Evolutionary conservation across 1,284 basidiomycete species (phyloP).

Genomic region (Austropuccinia psidii): DNA sequence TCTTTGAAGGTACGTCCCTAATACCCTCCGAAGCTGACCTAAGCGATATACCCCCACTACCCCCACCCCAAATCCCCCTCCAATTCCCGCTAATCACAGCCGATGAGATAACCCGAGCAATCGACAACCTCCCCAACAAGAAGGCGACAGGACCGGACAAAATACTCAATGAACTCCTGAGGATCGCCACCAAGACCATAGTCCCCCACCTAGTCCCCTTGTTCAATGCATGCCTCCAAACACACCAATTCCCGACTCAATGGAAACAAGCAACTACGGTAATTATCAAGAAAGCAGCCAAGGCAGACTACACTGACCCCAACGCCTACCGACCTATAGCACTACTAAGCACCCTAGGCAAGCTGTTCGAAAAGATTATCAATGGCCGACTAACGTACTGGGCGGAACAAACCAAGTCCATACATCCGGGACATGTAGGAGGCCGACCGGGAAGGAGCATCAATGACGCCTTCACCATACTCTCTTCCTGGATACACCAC

Average conservation of each 20-base stretch:
- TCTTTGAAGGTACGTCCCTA: slow-evolving; percentile 11
- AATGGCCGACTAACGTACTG: not conserved
- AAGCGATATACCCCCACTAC: not conserved
- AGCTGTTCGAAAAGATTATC: slow-evolving; percentile 18
- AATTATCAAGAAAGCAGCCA: slow-evolving; percentile 1
- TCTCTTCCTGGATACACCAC: not conserved
- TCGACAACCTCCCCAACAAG: not conserved
- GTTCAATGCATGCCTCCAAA: not conserved
- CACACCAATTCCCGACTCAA: not conserved
- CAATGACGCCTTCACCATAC: not conserved
- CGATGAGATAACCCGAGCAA: not conserved
- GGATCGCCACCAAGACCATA: not conserved
- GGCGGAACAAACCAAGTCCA: not conserved
- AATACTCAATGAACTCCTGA: slow-evolving; percentile 3
- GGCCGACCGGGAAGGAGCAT: not conserved
- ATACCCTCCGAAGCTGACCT: not conserved
- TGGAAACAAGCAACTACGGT: slow-evolving; percentile 5
- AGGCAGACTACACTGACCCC: not conserved
- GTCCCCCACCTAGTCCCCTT: not conserved
- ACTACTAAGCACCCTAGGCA: not conserved
- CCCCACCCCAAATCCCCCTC: too few species aligned
- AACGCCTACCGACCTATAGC: slow-evolving; percentile 9
- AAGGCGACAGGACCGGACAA: not conserved
- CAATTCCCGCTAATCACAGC: too few species aligned
- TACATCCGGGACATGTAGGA: not conserved